A percentile compares a stretch with the other conserved stretches of the same genome.
These are phyloP conservation scores for Chaetomidium leptoderma DNA, from an alignment of 495 filamentous ascomycete genomes.

Conservation along the genomic window DNA sequence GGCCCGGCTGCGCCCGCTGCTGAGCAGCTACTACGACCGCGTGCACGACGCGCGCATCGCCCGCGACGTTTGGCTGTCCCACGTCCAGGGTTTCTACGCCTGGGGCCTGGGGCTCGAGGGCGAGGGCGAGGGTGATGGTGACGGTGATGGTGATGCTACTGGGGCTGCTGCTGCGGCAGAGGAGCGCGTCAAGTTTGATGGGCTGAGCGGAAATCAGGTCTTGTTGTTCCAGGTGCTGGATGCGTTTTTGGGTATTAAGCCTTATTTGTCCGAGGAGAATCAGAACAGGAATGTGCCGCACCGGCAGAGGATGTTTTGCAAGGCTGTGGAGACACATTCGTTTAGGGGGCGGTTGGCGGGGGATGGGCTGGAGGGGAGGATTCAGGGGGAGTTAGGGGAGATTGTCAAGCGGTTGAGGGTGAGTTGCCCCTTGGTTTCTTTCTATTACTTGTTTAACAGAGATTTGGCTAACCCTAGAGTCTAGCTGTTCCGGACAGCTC, in stretches of 20 bases:
- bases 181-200: conserved; percentile 40
- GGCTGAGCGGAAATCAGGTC: conserved; percentile 43
- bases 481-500: conserved; percentile 36
- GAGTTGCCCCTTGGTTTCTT: conserved; percentile 11
- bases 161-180: conserved; percentile 7
- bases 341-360: conserved; percentile 22
- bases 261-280: conserved; percentile 33
- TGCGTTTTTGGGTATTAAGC: conserved; percentile 40
- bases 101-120: conserved; percentile 36
- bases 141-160: neutral
- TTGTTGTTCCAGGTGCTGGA: conserved; percentile 43
- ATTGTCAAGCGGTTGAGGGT: conserved; percentile 39
- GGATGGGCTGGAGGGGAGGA: conserved; percentile 25
- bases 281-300: conserved; percentile 29
- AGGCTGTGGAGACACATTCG: conserved; percentile 23
- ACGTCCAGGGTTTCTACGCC: conserved; percentile 43
- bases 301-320: conserved; percentile 32
- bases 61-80: conserved; percentile 32
- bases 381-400: conserved; percentile 30
- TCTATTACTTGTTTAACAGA: neutral
- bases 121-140: conserved; percentile 19
- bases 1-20: conserved; percentile 23
- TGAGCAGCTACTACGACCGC: conserved; percentile 32
- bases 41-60: conserved; percentile 29
- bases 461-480: neutral